Evolutionary conservation across 345 rosid genomes (phyloP), one percentile per base, ranked within the genome.

Genomic region (Brassica cretica): DNA sequence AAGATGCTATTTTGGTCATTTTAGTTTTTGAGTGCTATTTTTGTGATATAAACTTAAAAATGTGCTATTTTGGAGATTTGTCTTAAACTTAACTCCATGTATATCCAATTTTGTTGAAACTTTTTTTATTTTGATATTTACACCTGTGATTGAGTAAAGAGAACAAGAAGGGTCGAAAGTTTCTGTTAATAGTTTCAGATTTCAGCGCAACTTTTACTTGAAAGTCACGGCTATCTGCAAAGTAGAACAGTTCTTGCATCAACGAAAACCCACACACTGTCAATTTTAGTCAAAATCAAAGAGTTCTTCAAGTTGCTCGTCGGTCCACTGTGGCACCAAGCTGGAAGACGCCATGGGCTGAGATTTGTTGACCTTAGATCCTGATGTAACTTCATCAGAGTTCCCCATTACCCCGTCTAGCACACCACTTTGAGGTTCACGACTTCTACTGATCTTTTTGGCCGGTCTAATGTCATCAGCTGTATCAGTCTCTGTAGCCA

Each of bases 291-390:
- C 98, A 51, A 84, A 86, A 37, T 80, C 87, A 71, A 89, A 82
- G 69, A 93, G 93, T 84, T 88, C 88, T 74, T 91, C 92, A 60
- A 93, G 83, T 73, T 93, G 98, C 75, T 93, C 97, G 64, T 93
- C 95, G 0, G 98, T 93, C 97, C 98, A 93, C 69, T 85, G 85
- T 10, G 89, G 92, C 41, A 84, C 82, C 49, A 83, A 69, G 74
- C 79, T 74, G 64, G 66, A 78, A 2, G 87, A 77, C 46, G 35
- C 33, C 11, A 68, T 44, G 29, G 65, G 58, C 66, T 73, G 81
- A 69, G 78, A 68, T 64, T 74, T 80, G 14, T 69, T 10, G 62
- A 74, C 68, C 24, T 21, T 75, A 15, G n/a, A 29, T 39, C 4
- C 41, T 29, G 39, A 18, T 55, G 56, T 4, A 55, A 29, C 61